A percentile compares a stretch with the other conserved stretches of the same genome.
phyloP scores from a whole-genome alignment of 345 rosid species.

The Noccaea bulbosa region DNA sequence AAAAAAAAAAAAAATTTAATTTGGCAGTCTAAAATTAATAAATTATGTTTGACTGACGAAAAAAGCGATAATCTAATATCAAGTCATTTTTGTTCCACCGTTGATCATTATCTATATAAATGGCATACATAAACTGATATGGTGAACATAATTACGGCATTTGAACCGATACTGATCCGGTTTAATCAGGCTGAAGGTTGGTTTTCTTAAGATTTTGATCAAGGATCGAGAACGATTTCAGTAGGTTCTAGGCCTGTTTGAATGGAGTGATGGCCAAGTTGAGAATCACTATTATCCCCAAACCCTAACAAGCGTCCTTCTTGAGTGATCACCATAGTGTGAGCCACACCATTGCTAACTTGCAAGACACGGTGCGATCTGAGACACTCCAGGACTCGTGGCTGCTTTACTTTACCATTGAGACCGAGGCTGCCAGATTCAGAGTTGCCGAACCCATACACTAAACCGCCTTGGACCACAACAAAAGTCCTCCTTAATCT shows the following conservation, averaged over 20 bases:
- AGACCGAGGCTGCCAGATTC: too few species aligned
- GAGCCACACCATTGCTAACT: slow-evolving; percentile 54
- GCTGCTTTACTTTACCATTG: slow-evolving; percentile 49
- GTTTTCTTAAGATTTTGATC: background rate
- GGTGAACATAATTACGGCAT: background rate
- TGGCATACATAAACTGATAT: background rate
- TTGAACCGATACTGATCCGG: background rate
- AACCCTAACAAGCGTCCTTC: slow-evolving; percentile 59
- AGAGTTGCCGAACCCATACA: too few species aligned
- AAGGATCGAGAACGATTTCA: slow-evolving; percentile 41
- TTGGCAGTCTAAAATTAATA: too few species aligned
- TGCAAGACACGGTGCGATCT: slow-evolving; percentile 50
- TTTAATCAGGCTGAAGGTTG: too few species aligned
- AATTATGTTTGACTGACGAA: too few species aligned
- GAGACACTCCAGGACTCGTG: slow-evolving; percentile 57
- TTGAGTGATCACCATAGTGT: slow-evolving; percentile 62
- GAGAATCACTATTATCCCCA: slow-evolving; percentile 62
- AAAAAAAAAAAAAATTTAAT: too few species aligned
- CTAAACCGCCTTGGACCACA: too few species aligned
- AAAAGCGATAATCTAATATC: too few species aligned
- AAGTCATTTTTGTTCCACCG: too few species aligned
- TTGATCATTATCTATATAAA: too few species aligned
- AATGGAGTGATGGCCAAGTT: slow-evolving; percentile 15
- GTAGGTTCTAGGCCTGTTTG: slow-evolving; percentile 63
- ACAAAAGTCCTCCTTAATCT: too few species aligned